A percentile compares a stretch with the other conserved stretches of the same genome.
Evolutionary conservation across 75 land plant genomes (phyloP).

Genomic region (Selaginella tamariscina): DNA sequence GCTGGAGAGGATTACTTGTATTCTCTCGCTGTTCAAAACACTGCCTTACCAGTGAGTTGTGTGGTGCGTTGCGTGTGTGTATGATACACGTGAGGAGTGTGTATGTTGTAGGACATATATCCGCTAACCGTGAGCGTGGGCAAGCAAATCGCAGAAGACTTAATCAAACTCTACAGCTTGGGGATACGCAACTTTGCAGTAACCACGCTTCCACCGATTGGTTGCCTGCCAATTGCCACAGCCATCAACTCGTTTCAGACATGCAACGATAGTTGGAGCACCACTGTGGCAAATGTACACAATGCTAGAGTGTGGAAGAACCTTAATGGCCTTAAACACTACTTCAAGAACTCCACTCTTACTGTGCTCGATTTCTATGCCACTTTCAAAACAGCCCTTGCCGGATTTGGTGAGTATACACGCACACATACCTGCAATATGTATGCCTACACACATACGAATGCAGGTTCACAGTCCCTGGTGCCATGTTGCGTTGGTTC

Average conservation of each 20-base stretch:
- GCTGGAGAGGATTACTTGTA: constrained; percentile 15
- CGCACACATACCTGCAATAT: background rate
- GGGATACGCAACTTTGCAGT: constrained; percentile 35
- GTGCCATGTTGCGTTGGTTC: constrained; percentile 36
- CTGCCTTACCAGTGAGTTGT: background rate
- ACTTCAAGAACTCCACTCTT: constrained; percentile 4
- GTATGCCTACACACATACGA: background rate
- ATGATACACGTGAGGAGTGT: background rate
- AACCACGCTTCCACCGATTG: constrained; percentile 28
- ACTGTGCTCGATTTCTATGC: constrained; percentile 28
- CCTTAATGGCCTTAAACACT: constrained; percentile 19
- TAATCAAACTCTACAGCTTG: constrained; percentile 18
- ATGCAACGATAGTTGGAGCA: constrained; percentile 26
- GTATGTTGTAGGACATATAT: constrained; percentile 1
- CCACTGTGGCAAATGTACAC: constrained; percentile 21
- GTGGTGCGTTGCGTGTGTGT: background rate
- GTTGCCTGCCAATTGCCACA: constrained; percentile 38
- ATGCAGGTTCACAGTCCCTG: constrained; percentile 6
- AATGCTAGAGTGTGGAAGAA: constrained; percentile 17
- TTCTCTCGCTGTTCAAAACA: constrained; percentile 2
- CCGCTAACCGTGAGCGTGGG: constrained; percentile 22
- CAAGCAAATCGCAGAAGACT: constrained; percentile 21
- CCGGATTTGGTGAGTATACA: background rate
- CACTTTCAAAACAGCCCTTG: constrained; percentile 28
- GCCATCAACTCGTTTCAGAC: background rate